Evolutionary conservation across 1,139 yeast genomes (phyloP), one percentile per base, ranked within the genome.

Genomic region (Sugiyamaella castrensis): DNA sequence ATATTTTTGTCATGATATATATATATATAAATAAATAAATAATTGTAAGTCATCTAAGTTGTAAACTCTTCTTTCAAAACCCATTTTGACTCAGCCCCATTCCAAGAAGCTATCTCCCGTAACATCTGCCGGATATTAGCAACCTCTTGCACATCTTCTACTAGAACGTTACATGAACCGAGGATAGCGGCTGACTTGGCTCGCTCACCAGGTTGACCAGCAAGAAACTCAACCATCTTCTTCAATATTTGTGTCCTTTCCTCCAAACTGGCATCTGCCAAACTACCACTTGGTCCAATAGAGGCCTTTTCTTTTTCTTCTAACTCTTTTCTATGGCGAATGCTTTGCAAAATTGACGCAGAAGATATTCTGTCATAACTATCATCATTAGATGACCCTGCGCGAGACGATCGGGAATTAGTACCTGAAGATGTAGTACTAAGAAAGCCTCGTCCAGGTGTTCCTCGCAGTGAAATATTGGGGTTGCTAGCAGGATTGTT

Each of bases 91-190:
- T 65, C 66, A 1, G 53, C 61, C 8, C 71, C 66, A 54, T 83
- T 79, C 92, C 96, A 91, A 0, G 62, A 68, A 4, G 95, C 87
- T 13, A 87, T 77, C 47, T 80, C 78, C 50, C 80, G 75, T 47
- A 91, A 64, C 76, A 89, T 75, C 1, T 87, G 81, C 43, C 96
- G 70, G 16, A 87, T 73, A 51, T 79, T 70, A 1, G 84, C 73
- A 42, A 87, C 78, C 38, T 84, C 86, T 47, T 75, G 75, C 24
- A 76, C 79, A 38, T 79, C 75, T 5, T 68, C 69, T 24, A 83
- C 66, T 43, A 69, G 64, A 31, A 83, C 64, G 4, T 76, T 69
- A 43, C 83, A 65, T 43, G 72, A 66, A n/a, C 67, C 66, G 32
- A 88, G 68, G 7, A 91, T 79, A 7, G 77, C 79, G 10, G 76